Percentiles rank a stretch among this genome's conserved stretches.
Evolutionary conservation across 2,329 filamentous ascomycete species (phyloP).

Genomic region (Clarireedia homoeocarpa): DNA sequence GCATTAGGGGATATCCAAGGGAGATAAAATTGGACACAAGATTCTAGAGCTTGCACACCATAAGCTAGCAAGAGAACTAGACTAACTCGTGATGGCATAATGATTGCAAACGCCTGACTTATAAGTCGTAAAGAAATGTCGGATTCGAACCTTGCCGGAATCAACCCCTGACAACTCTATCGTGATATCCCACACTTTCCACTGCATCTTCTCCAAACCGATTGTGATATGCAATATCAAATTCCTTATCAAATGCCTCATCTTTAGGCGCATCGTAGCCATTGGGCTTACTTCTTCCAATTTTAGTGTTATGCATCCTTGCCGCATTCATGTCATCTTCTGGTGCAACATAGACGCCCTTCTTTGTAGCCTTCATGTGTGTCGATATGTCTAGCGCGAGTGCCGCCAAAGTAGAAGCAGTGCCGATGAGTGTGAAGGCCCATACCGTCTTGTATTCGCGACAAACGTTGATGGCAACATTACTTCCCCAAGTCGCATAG

Average conservation of each 20-base stretch:
- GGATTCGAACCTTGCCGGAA: no score
- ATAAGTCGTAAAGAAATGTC: no score
- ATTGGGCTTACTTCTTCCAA: slow-evolving; percentile 5
- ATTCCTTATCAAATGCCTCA: slow-evolving; percentile 7
- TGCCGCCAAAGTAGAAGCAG: slow-evolving; percentile 21
- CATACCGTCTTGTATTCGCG: slow-evolving; percentile 27
- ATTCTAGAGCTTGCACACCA: no score
- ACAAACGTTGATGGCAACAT: slow-evolving; percentile 21
- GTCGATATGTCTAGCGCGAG: slow-evolving; percentile 21
- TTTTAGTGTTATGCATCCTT: slow-evolving; percentile 14
- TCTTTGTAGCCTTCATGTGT: slow-evolving; percentile 14
- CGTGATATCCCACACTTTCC: slow-evolving; percentile 6
- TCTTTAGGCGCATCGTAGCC: slow-evolving; percentile 15
- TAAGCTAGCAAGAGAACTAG: no score
- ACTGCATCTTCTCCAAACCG: slow-evolving; percentile 18
- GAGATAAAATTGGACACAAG: no score
- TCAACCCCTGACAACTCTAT: neutral
- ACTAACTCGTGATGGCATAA: no score
- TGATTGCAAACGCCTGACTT: no score
- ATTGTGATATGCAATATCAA: slow-evolving; percentile 24
- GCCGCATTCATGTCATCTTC: slow-evolving; percentile 21
- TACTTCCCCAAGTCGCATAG: slow-evolving; percentile 17
- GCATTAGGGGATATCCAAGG: neutral
- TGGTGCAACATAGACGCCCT: slow-evolving; percentile 19
- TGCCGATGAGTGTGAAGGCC: slow-evolving; percentile 24